These are phyloP conservation scores for Spencermartinsiella europaea DNA, from an alignment of 805 yeast genomes.

Conservation along the genomic window DNA sequence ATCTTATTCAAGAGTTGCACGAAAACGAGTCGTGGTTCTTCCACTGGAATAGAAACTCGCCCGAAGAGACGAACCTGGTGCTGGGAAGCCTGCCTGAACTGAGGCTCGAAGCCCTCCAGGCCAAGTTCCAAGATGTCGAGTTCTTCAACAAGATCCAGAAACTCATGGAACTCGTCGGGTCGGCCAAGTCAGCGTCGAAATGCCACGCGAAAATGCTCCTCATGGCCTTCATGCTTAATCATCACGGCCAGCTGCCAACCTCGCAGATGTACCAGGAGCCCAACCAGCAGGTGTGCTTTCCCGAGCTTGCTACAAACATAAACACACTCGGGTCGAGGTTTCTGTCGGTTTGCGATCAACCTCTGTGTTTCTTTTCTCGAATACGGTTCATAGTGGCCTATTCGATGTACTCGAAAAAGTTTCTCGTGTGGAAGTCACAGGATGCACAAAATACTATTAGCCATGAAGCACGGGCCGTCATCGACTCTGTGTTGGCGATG, in stretches of 20 bases:
- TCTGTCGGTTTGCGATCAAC: slow-evolving; percentile 15
- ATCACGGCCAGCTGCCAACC: slow-evolving; percentile 11
- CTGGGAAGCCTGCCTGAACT: slow-evolving; percentile 6
- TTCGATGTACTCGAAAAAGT: slow-evolving; percentile 13
- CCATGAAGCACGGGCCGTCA: slow-evolving; percentile 5
- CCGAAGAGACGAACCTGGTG: slow-evolving; percentile 2
- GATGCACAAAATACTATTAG: slow-evolving; percentile 14
- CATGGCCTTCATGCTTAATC: slow-evolving; percentile 20
- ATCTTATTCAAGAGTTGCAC: slow-evolving; percentile 6
- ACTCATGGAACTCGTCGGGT: slow-evolving; percentile 14
- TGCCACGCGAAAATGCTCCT: slow-evolving; percentile 21
- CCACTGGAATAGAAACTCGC: slow-evolving; percentile 9
- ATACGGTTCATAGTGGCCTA: slow-evolving; percentile 18
- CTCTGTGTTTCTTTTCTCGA: slow-evolving; percentile 14
- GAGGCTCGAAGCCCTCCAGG: slow-evolving; percentile 11
- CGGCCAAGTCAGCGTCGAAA: slow-evolving; percentile 13
- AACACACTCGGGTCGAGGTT: slow-evolving; percentile 15
- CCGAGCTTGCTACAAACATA: slow-evolving; percentile 6
- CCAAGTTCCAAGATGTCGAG: slow-evolving; percentile 10
- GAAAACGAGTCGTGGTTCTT: slow-evolving; percentile 19
- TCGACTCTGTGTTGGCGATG: slow-evolving; percentile 6
- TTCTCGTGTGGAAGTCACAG: slow-evolving; percentile 16
- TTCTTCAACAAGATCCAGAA: slow-evolving; percentile 8
- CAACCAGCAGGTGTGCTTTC: neutral
- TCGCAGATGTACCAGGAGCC: slow-evolving; percentile 1